These are phyloP conservation scores for Quercus berberidifolia DNA, from an alignment of 306 rosid species.

Conservation along the genomic window DNA sequence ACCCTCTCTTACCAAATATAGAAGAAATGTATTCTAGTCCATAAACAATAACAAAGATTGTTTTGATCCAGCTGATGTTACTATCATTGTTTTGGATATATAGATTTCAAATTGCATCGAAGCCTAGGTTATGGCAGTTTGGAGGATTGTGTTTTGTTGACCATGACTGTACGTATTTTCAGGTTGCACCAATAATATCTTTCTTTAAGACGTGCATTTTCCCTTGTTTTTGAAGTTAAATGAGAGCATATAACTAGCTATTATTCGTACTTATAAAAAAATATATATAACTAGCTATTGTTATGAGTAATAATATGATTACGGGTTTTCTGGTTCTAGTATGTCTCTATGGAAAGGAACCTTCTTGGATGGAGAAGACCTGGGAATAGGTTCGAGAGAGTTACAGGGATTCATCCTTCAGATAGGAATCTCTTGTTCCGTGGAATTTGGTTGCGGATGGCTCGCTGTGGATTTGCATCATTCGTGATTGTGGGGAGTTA, in stretches of 20 bases:
- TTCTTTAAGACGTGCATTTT: neutral
- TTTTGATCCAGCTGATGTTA: neutral
- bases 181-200: neutral
- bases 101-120: neutral
- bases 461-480: slow-evolving; percentile 73
- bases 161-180: neutral
- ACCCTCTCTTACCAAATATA: neutral
- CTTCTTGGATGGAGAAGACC: slow-evolving; percentile 65
- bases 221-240: neutral
- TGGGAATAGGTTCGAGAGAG: slow-evolving; percentile 69
- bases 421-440: slow-evolving; percentile 66
- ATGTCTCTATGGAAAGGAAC: slow-evolving; percentile 68
- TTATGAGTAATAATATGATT: neutral
- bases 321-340: slow-evolving; percentile 42
- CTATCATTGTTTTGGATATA: neutral
- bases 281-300: neutral
- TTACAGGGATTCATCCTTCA: slow-evolving; percentile 73
- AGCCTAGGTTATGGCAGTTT: too few species aligned
- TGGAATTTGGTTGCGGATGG: slow-evolving; percentile 69
- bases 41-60: neutral
- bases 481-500: slow-evolving; percentile 66
- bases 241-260: neutral
- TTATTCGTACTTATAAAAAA: neutral
- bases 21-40: neutral
- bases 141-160: neutral